Base-by-base conservation (phyloP, 371 early-diverging fungal species). In the Mortierella sp. region DNA sequence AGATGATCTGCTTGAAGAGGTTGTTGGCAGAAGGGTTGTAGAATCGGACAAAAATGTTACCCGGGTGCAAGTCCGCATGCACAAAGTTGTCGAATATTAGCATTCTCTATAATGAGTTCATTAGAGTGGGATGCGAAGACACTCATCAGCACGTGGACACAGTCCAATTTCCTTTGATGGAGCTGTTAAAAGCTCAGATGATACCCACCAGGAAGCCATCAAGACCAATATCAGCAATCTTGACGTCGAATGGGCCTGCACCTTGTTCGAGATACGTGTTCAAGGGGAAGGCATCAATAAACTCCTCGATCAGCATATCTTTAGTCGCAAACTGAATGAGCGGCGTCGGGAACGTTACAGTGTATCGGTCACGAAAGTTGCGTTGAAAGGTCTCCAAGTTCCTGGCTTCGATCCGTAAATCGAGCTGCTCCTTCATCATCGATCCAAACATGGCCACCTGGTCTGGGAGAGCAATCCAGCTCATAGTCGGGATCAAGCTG, bases 401-500 rank as follows among this genome's bases (percentile, higher is more conserved):
- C 1, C 70, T 52, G 7, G 91, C 95, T 73, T 99, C 99, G 11
- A 87, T 81, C 19, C 92, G 80, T 50, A 99, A 60, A 80, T 99
- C 97, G 23, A 95, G 65, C 72, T 99, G 99, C 44, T 87, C 86
- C 43, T 81, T 79, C 96, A 99, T 97, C 95, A 97, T 96, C n/a
- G 80, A 72, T 5, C 90, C 90, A 87, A 99, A 98, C 49, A 91
- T 90, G 0, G 72, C 67, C 4, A 96, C 93, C 73, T 98, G 97
- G 28, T 97, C 93, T 0, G 93, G 92, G 6, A 97, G 64, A 0
- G 93, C 91, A 5, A 98, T 80, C 92, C 93, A 95, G 30, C 88
- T 82, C 58, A 95, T 81, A 14, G 84, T 89, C 0, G 97, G 96
- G 5, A 98, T 84, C 27, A 64, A 48, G 21, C 87, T 82, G 23